Conservation (phyloP, 2,329 filamentous ascomycete genomes). For the Exophiala alcalophila region DNA sequence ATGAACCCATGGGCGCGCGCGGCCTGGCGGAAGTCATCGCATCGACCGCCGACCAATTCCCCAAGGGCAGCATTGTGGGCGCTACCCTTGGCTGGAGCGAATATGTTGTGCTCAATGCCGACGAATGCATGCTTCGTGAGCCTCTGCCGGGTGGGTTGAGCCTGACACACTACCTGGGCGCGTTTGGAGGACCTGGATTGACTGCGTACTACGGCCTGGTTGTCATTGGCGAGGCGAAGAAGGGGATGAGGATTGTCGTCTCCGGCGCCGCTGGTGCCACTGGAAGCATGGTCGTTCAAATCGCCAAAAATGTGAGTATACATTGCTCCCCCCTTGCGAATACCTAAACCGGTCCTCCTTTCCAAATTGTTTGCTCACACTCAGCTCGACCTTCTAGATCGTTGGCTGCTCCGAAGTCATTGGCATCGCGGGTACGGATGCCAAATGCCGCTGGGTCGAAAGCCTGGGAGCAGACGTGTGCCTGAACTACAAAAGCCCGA, state of each 20-base stretch:
- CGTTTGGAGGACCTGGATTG: conserved; percentile 46
- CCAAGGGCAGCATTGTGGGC: conserved; percentile 38
- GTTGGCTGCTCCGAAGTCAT: conserved; percentile 60
- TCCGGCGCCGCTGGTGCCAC: conserved; percentile 76
- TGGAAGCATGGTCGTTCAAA: conserved; percentile 66
- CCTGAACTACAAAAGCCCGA: conserved; percentile 65
- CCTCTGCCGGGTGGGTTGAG: conserved; percentile 24
- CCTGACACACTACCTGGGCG: conserved; percentile 43
- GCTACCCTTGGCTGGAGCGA: conserved; percentile 42
- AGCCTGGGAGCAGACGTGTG: conserved; percentile 63
- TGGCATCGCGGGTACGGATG: conserved; percentile 63
- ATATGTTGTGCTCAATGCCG: conserved; percentile 40
- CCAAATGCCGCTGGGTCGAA: conserved; percentile 66
- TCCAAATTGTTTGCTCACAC: too few relatives aligned
- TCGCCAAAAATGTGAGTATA: conserved; percentile 25
- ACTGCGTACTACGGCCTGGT: conserved; percentile 75
- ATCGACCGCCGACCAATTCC: conserved; percentile 34
- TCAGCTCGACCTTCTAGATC: conserved; percentile 50
- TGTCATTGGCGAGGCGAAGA: conserved; percentile 63
- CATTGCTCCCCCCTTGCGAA: background rate
- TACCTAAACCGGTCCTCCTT: too few relatives aligned
- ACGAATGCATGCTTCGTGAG: conserved; percentile 15
- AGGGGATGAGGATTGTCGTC: conserved; percentile 72
- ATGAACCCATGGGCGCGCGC: conserved; percentile 39
- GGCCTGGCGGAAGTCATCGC: conserved; percentile 41